Evolutionary conservation across 176 grass and related monocot species (phyloP).

Genomic region (Hordeum vulgare): MorexV3_pseudomolecules_assembly NC_058523.1:107269911-107270410

Average conservation of each 20-base stretch:
- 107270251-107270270: background rate
- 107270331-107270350: background rate
- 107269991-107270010: background rate
- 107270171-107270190: background rate
- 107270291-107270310: background rate
- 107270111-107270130: background rate
- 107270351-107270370: background rate
- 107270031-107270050: slow-evolving; percentile 18
- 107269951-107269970: background rate
- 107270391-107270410: background rate
- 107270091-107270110: background rate
- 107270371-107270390: slow-evolving; percentile 10
- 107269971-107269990: background rate
- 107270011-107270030: background rate
- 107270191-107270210: background rate
- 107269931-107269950: background rate
- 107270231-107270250: background rate
- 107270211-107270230: background rate
- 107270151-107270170: background rate
- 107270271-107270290: background rate
- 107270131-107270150: background rate
- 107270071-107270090: slow-evolving; percentile 8
- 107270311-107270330: background rate
- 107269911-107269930: background rate
- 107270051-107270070: slow-evolving; percentile 8